These are phyloP conservation scores for Sanghuangporus sanghuang DNA, from an alignment of 1,284 basidiomycete genomes.

Conservation along the genomic window DNA sequence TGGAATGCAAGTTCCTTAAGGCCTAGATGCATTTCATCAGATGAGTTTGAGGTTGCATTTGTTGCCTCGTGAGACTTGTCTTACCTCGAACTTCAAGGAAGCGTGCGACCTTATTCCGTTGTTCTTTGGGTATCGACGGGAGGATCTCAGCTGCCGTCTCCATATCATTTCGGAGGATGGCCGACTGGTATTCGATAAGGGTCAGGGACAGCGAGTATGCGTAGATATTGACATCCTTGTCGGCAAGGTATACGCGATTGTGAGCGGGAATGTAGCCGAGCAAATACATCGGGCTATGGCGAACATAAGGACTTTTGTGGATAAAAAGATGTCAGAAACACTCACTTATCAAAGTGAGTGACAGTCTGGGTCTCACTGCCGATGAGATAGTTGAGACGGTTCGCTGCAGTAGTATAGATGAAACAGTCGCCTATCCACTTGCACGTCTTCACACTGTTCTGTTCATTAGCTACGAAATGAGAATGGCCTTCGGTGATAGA, in stretches of 20 bases:
- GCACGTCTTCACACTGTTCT: conserved; percentile 76
- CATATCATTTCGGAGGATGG: conserved; percentile 87
- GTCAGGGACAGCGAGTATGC: conserved; percentile 82
- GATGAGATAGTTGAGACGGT: conserved; percentile 93
- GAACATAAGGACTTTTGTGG: conserved; percentile 19
- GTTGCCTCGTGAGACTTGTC: conserved; percentile 19
- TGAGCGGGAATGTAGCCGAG: conserved; percentile 94
- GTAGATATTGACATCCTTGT: conserved; percentile 90
- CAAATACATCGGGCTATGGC: conserved; percentile 77
- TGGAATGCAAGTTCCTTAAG: conserved; percentile 88
- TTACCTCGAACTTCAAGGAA: conserved; percentile 90
- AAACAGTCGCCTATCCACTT: conserved; percentile 99
- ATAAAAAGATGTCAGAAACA: conserved; percentile 18
- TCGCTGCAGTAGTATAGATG: conserved; percentile 89
- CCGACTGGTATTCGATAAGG: conserved; percentile 96
- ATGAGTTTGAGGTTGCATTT: not conserved
- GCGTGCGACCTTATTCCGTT: conserved; percentile 89
- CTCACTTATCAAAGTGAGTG: conserved; percentile 87
- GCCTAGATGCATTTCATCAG: conserved; percentile 40
- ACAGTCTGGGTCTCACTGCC: conserved; percentile 93
- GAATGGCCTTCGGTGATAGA: conserved; percentile 15
- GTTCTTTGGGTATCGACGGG: conserved; percentile 80
- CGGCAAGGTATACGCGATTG: conserved; percentile 91
- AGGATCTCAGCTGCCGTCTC: conserved; percentile 80
- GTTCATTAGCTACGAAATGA: not conserved